Evolutionary conservation across 2,329 filamentous ascomycete species (phyloP), one percentile per base, ranked within the genome.

Genomic region (Monosporascus cannonballus): DNA sequence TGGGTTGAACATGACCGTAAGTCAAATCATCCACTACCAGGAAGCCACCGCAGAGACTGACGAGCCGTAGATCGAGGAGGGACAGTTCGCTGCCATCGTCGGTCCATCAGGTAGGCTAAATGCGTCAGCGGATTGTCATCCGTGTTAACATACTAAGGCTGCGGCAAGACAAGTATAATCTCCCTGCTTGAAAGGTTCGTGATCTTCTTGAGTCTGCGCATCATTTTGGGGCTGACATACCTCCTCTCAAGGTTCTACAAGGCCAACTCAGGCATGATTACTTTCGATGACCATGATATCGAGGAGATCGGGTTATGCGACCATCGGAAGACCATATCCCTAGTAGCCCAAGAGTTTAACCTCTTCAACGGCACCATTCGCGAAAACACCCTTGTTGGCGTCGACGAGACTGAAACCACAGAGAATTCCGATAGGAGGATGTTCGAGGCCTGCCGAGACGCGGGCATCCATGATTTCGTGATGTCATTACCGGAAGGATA

Each of bases 261-360:
- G 42, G 71, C 84, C 3, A 74, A 79, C 8, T 74, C 77, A 14
- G 89, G 90, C 3, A 69, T 72, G 3, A 84, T 94, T 51, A 72
- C 83, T 0, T 79, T 83, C 64, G 84, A 89, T 61, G 81, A 76
- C 6, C 72, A 75, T 47, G 76, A 85, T 58, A 81, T 90, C 41
- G 68, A 73, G 1, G 67, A 75, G 3, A 69, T 89, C 50, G 79
- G 84, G 47, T 72, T 87, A 0, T 73, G 73, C 50, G 70, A 77
- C 34, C 90, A 90, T 63, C 80, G 87, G 39, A 77, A 77, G 54
- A 71, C 79, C 18, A 75, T 90, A 18, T 85, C 85, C 0, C 77
- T 92, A 0, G 88, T 92, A 0, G 82, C 86, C 2, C 88, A 92
- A 66, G 87, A 92, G 63, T 79, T 88, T 8, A 84, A 83, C 0